A percentile compares a stretch with the other conserved stretches of the same genome.
Evolutionary conservation across 805 yeast species (phyloP).

Genomic region (Candida pseudoglaebosa): DNA sequence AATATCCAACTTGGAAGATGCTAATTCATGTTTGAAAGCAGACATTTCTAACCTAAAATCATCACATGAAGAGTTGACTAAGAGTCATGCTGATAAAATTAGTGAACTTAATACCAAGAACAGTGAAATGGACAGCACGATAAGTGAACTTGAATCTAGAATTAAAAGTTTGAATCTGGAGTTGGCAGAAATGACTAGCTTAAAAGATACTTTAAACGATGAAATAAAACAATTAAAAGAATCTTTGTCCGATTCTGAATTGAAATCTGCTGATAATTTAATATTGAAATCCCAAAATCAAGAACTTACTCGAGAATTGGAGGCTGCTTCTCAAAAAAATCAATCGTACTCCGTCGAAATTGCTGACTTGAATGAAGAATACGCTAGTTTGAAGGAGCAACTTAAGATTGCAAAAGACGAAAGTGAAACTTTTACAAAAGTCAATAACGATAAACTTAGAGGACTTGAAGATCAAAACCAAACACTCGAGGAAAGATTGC

Average conservation of each 20-base stretch:
- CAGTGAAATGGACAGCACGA: background rate
- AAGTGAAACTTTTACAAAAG: background rate
- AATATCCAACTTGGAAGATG: background rate
- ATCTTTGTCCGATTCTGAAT: background rate
- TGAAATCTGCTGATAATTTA: background rate
- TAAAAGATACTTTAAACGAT: background rate
- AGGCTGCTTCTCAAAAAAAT: background rate
- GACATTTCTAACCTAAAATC: background rate
- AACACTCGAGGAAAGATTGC: background rate
- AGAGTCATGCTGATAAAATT: background rate
- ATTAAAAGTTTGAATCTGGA: background rate
- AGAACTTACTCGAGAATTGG: background rate
- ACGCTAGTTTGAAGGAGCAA: background rate
- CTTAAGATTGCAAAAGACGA: background rate
- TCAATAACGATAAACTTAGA: background rate
- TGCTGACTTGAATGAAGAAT: background rate
- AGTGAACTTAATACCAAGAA: background rate
- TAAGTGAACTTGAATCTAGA: slow-evolving; percentile 1
- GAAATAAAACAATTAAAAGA: background rate
- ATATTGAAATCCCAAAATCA: background rate
- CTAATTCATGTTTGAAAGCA: slow-evolving; percentile 2
- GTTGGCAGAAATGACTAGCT: background rate
- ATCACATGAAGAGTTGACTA: background rate
- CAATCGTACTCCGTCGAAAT: background rate
- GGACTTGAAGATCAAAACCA: background rate